Conservation (phyloP, 768 basidiomycete species). For the Suillus subluteus region DNA sequence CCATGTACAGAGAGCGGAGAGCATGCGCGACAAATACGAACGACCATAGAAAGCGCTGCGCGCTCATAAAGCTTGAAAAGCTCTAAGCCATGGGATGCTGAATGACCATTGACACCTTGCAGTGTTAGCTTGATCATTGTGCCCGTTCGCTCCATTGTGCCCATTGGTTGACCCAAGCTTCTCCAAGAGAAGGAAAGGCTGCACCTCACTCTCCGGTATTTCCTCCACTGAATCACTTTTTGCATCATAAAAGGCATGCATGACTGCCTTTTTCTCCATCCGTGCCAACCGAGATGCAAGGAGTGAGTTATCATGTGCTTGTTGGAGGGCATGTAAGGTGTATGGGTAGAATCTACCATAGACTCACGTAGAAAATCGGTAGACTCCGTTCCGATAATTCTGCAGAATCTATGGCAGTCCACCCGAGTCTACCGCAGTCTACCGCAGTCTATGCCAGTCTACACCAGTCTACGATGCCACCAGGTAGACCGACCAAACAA, state of each 20-base stretch:
- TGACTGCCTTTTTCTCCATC: conserved; percentile 70
- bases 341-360: background rate
- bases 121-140: background rate
- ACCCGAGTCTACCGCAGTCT: background rate
- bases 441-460: background rate
- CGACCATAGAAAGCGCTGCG: conserved; percentile 65
- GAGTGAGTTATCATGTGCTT: conserved; percentile 89
- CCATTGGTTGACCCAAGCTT: conserved; percentile 32
- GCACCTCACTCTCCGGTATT: conserved; percentile 60
- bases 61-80: conserved; percentile 68
- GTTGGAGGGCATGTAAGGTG: conserved; percentile 21
- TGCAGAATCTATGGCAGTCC: background rate
- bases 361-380: background rate
- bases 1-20: conserved; percentile 58
- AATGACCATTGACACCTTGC: conserved; percentile 28
- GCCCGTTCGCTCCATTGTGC: background rate
- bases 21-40: conserved; percentile 62
- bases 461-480: too few relatives aligned
- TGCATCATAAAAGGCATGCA: conserved; percentile 76
- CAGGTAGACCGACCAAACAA: background rate
- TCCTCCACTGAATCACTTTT: conserved; percentile 47
- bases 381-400: background rate
- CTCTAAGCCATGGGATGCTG: conserved; percentile 10
- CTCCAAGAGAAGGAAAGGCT: conserved; percentile 59
- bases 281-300: conserved; percentile 82